Evolutionary conservation across 139 green algal species (phyloP).

Genomic region (Chlamydomonas applanata): DNA sequence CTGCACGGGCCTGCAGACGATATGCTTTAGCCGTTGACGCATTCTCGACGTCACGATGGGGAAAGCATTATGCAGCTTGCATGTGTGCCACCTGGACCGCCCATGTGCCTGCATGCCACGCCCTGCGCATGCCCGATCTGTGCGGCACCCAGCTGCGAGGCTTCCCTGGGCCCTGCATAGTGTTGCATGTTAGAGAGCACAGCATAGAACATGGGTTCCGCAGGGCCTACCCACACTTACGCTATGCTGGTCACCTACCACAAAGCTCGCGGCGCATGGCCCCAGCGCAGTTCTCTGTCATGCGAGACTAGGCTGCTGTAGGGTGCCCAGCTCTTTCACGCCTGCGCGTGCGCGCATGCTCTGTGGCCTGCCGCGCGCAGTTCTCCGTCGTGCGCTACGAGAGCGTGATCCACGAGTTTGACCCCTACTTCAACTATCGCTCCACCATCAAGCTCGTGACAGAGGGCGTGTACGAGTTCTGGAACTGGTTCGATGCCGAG

Average conservation of each 20-base stretch:
- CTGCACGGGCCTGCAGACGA: no score
- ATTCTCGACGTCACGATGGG: no score
- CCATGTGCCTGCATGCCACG: neutral
- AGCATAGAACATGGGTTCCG: no score
- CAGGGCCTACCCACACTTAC: no score
- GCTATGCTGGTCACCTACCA: no score
- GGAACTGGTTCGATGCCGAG: conserved; percentile 75
- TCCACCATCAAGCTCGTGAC: conserved; percentile 58
- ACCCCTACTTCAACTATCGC: conserved; percentile 80
- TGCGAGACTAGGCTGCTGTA: neutral
- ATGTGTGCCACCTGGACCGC: neutral
- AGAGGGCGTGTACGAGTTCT: conserved; percentile 56
- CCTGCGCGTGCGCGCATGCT: neutral
- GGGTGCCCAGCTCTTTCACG: neutral
- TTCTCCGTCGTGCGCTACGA: conserved; percentile 63
- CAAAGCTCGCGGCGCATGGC: no score
- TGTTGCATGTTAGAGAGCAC: no score
- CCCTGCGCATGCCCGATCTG: neutral
- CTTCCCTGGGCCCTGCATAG: no score
- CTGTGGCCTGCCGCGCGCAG: conserved; percentile 2
- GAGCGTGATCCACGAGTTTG: conserved; percentile 77
- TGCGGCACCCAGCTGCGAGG: no score
- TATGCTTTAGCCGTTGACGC: no score
- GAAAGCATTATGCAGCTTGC: neutral
- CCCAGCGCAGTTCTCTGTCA: no score